Percentiles rank a stretch among this genome's conserved stretches.
Evolutionary conservation across 2,329 filamentous ascomycete species (phyloP).

Genomic region (Chaetomium strumarium): DNA sequence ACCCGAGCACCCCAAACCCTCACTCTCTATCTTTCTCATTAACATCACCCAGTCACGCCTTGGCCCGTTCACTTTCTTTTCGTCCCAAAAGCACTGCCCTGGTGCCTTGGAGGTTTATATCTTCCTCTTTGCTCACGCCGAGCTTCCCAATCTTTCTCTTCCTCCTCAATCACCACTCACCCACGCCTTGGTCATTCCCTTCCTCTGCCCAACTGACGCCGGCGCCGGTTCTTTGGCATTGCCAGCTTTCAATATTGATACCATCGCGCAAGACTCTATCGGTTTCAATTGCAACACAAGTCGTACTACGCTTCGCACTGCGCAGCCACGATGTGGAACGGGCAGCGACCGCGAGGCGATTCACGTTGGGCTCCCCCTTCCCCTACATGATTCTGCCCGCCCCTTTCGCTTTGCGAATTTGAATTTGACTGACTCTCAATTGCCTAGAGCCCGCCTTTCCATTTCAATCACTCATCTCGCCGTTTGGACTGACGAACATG

Average conservation of each 20-base stretch:
- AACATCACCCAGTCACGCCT: no score
- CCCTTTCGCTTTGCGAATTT: background rate
- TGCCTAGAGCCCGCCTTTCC: background rate
- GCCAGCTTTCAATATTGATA: background rate
- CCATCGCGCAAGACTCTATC: background rate
- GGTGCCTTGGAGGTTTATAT: no score
- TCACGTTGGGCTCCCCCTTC: slow-evolving; percentile 1
- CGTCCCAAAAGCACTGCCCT: no score
- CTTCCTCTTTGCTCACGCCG: no score
- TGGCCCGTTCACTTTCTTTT: no score
- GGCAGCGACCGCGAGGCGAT: background rate
- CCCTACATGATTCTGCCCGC: background rate
- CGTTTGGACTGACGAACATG: background rate
- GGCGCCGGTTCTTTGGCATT: background rate
- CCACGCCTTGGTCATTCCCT: no score
- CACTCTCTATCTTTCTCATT: no score
- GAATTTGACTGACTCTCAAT: slow-evolving; percentile 1
- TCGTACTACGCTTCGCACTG: background rate
- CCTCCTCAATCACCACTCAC: no score
- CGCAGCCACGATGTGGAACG: background rate
- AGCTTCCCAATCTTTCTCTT: no score
- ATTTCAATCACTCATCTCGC: background rate
- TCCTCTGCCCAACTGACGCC: background rate
- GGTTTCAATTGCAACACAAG: background rate
- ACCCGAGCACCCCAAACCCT: no score